Conservation (phyloP, 306 rosid genomes). For the Citrullus colocynthis region DNA sequence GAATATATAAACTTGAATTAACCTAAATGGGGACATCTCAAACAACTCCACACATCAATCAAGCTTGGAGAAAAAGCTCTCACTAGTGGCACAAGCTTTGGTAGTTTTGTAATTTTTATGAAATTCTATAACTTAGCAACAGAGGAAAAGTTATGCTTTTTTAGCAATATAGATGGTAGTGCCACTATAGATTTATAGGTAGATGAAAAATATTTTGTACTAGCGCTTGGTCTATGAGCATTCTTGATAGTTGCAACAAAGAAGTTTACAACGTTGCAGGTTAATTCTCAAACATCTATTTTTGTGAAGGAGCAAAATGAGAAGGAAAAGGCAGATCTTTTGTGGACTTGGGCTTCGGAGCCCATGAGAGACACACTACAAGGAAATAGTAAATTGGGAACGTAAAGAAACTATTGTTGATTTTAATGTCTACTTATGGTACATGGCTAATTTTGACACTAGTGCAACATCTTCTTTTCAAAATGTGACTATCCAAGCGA, state of each 20-base stretch:
- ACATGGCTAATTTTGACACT: not conserved
- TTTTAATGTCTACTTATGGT: constrained; percentile 41
- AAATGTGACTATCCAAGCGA: not conserved
- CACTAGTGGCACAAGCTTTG: not conserved
- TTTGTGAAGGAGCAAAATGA: constrained; percentile 18
- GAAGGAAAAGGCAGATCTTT: constrained; percentile 17
- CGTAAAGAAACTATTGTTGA: constrained; percentile 26
- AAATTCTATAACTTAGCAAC: not conserved
- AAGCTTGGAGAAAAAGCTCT: not conserved
- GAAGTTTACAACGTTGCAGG: constrained; percentile 40
- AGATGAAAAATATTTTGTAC: constrained; percentile 3
- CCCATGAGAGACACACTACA: constrained; percentile 12
- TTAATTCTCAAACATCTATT: constrained; percentile 39
- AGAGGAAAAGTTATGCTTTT: not conserved
- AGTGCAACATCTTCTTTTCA: not conserved
- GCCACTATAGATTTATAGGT: not conserved
- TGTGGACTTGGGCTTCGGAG: constrained; percentile 42
- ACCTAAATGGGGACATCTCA: constrained; percentile 21
- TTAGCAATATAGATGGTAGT: not conserved
- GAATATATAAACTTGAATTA: constrained; percentile 14
- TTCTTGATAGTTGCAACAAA: constrained; percentile 33
- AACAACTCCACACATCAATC: constrained; percentile 34
- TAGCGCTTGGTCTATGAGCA: constrained; percentile 6
- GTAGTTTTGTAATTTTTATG: not conserved
- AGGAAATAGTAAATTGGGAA: constrained; percentile 20